Evolutionary conservation across 805 yeast species (phyloP), one percentile per base, ranked within the genome.

Genomic region (Pichia scutulata): DNA sequence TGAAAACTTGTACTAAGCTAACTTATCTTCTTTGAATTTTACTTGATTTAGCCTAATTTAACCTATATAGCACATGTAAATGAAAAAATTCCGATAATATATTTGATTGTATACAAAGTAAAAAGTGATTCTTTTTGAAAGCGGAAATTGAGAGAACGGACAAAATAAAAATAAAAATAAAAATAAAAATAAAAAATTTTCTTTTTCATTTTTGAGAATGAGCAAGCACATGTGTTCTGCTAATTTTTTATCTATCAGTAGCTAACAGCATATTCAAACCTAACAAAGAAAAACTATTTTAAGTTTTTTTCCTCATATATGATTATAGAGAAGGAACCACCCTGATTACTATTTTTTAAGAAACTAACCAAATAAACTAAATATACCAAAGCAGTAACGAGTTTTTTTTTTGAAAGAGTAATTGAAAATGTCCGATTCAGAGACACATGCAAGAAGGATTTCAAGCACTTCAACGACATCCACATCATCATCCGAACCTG

Each of bases 1-100:
- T 30, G 78, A 74, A 39, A 72, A 69, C 2, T 58, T 76, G 47
- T 73, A 74, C 57, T 74, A 64, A 50, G 18, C 7, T 16, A 13
- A 13, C 23, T 9, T 33, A 22, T 16, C 19, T 18, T 5, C 33
- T 28, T 13, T 28, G 33, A 13, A 28, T 23, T 33, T 33, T 5
- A 16, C 10, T 33, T 33, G 10, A 41, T 24, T 24, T 24, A 40
- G 22, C 18, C 37, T 14, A 16, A 9, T 36, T 12, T 7, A 6
- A 4, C n/a, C 42, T 42, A 3, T 12, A 19, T 39, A 19, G 9
- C 14, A 13, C 14, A 28, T 28, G n/a, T n/a, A n/a, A n/a, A n/a
- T n/a, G n/a, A n/a, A 28, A 28, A 13, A 28, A 28, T n/a, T n/a
- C 14, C n/a, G n/a, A 28, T 13, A 28, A 28, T 13, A 28, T 13